These are phyloP conservation scores for Drechmeria coniospora DNA, from an alignment of 2,329 filamentous ascomycete genomes.

Conservation along the genomic window DNA sequence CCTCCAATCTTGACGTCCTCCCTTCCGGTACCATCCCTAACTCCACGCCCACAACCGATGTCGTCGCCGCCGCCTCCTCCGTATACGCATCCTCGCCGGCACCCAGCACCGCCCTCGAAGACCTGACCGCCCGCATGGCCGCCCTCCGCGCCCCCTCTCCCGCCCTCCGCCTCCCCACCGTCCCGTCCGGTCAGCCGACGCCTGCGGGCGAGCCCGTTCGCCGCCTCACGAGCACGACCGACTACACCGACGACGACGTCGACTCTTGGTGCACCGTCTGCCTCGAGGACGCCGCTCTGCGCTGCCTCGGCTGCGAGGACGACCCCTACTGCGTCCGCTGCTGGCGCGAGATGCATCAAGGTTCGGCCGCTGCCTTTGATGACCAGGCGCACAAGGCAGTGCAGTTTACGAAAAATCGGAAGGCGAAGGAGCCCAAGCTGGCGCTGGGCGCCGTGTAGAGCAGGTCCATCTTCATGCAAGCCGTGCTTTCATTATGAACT, in stretches of 20 bases:
- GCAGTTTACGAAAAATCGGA: slow-evolving; percentile 30
- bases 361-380: slow-evolving; percentile 52
- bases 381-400: slow-evolving; percentile 55
- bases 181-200: slow-evolving; percentile 34
- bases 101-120: slow-evolving; percentile 18
- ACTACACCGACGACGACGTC: slow-evolving; percentile 53
- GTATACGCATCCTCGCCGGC: slow-evolving; percentile 7
- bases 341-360: slow-evolving; percentile 69
- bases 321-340: slow-evolving; percentile 65
- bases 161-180: slow-evolving; percentile 27
- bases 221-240: slow-evolving; percentile 22
- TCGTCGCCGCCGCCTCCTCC: too few species aligned
- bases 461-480: too few species aligned
- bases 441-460: slow-evolving; percentile 25
- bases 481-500: too few species aligned
- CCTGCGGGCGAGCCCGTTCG: slow-evolving; percentile 22
- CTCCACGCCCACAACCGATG: too few species aligned
- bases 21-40: too few species aligned
- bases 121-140: slow-evolving; percentile 36
- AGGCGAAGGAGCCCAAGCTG: slow-evolving; percentile 18
- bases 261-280: slow-evolving; percentile 73
- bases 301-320: slow-evolving; percentile 54
- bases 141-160: slow-evolving; percentile 26
- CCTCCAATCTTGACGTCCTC: slow-evolving; percentile 25
- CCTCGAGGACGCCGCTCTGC: slow-evolving; percentile 58